Conservation (phyloP, 23 red algal genomes). For the Porphyridium purpureum region DNA sequence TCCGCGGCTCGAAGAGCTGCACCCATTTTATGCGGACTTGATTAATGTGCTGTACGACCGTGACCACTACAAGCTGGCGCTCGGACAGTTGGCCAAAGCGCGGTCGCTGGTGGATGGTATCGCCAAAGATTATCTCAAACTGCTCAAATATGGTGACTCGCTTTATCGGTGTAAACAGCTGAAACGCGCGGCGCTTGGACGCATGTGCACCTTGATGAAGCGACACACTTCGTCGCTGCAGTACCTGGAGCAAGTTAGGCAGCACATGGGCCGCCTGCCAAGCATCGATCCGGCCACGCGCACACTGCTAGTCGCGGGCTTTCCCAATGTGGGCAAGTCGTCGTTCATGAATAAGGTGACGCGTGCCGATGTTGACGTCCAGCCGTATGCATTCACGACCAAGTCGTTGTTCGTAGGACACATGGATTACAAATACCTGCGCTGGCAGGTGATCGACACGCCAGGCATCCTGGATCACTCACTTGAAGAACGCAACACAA, state of each 20-base stretch:
- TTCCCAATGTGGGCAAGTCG: conserved; percentile 93
- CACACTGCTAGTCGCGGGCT: conserved; percentile 80
- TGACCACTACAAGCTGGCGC: conserved; percentile 88
- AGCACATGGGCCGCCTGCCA: conserved; percentile 84
- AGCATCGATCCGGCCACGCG: conserved; percentile 77
- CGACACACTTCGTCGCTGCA: conserved; percentile 50
- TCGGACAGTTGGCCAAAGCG: conserved; percentile 66
- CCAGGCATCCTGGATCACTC: conserved; percentile 86
- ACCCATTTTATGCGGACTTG: conserved; percentile 95
- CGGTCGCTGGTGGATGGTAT: conserved; percentile 67
- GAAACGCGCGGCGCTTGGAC: conserved; percentile 84
- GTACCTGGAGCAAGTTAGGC: conserved; percentile 77
- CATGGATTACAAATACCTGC: conserved; percentile 84
- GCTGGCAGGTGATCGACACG: conserved; percentile 99
- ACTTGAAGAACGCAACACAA: conserved; percentile 89
- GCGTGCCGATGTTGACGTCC: conserved; percentile 83
- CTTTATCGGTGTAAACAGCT: conserved; percentile 84
- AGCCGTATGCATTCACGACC: conserved; percentile 97
- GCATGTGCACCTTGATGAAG: conserved; percentile 77
- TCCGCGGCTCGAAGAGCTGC: conserved; percentile 66
- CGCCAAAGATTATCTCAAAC: conserved; percentile 62
- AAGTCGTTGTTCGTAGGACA: conserved; percentile 96
- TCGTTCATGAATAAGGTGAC: conserved; percentile 96
- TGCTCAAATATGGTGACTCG: conserved; percentile 91
- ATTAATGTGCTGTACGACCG: conserved; percentile 94